Evolutionary conservation across 257 asterid species (phyloP).

Genomic region (Fraxinus pennsylvanica): DNA sequence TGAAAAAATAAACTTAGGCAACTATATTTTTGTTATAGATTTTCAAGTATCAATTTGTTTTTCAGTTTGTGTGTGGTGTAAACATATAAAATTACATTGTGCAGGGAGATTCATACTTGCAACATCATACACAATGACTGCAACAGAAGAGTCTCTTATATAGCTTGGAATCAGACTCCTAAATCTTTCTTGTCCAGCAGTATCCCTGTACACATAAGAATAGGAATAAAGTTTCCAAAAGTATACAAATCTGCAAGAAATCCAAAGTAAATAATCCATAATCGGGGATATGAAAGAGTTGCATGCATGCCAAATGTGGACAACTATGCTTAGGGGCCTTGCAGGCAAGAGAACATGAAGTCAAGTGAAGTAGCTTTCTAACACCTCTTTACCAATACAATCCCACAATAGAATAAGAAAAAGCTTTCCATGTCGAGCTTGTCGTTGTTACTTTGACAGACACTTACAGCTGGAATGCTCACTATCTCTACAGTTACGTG

Average conservation of each 20-base stretch:
- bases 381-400: neutral
- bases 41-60: neutral
- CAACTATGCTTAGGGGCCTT: neutral
- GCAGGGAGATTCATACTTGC: slow-evolving; percentile 59
- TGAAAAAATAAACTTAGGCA: too few species aligned
- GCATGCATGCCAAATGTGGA: neutral
- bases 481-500: neutral
- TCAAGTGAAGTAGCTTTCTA: neutral
- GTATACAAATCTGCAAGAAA: slow-evolving; percentile 9
- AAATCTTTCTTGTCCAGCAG: slow-evolving; percentile 96
- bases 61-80: neutral
- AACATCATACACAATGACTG: slow-evolving; percentile 91
- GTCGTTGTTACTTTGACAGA: neutral
- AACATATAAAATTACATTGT: neutral
- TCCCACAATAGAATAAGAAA: neutral
- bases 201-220: slow-evolving; percentile 62
- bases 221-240: slow-evolving; percentile 18
- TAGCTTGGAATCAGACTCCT: slow-evolving; percentile 95
- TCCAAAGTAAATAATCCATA: slow-evolving; percentile 16
- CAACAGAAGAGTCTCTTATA: slow-evolving; percentile 93
- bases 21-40: too few species aligned
- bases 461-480: too few species aligned
- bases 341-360: neutral
- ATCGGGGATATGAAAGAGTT: neutral
- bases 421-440: neutral